Conservation (phyloP, 352 stramenopile genomes). For the Pythium biforme region DNA sequence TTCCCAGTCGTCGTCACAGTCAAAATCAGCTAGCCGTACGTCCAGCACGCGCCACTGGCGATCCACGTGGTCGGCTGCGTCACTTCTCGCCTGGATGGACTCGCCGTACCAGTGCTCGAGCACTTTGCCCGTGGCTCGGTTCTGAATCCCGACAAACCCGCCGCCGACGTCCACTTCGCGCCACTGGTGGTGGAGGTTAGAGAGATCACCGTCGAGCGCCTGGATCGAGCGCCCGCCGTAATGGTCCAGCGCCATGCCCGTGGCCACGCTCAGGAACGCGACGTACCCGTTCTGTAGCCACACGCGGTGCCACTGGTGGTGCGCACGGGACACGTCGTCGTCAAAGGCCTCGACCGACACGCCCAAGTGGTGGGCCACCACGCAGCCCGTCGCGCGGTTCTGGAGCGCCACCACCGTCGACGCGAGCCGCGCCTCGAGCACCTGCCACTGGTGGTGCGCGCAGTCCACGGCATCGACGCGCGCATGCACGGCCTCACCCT, state of each 20-base stretch:
- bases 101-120: constrained; percentile 18
- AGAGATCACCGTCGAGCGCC: neutral
- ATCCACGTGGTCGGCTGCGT: neutral
- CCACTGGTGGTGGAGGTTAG: constrained; percentile 15
- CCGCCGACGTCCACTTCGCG: neutral
- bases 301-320: constrained; percentile 8
- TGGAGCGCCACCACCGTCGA: constrained; percentile 3
- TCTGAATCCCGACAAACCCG: constrained; percentile 5
- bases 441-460: constrained; percentile 8
- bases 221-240: neutral
- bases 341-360: constrained; percentile 6
- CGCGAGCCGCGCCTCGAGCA: neutral
- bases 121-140: constrained; percentile 4
- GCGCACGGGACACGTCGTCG: neutral
- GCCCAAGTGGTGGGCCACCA: constrained; percentile 1
- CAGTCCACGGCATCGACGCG: neutral
- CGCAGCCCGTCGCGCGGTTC: constrained; percentile 7
- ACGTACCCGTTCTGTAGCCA: neutral
- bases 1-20: neutral
- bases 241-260: constrained; percentile 15
- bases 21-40: neutral
- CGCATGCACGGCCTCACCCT: neutral
- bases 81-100: neutral
- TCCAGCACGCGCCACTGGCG: constrained; percentile 2
- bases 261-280: constrained; percentile 11